Evolutionary conservation across 2,329 filamentous ascomycete genomes (phyloP).

Genomic region (Fusarium sp.): DNA sequence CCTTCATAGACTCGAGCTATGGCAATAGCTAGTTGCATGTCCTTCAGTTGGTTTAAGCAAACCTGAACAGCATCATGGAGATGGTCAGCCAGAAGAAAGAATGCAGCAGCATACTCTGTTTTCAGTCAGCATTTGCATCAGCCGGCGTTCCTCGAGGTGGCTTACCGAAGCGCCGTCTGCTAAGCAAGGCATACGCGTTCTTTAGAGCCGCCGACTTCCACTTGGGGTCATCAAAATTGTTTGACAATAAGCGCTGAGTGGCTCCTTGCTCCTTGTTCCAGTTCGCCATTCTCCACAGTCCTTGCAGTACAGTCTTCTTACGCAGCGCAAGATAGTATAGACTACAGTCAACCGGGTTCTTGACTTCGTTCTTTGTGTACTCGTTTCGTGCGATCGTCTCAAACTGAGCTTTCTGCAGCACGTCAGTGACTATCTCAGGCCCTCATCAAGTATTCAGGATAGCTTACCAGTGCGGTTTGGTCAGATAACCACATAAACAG

Average conservation of each 20-base stretch:
- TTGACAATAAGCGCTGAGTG: conserved; percentile 83
- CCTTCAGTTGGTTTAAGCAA: conserved; percentile 85
- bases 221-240: conserved; percentile 87
- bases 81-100: conserved; percentile 90
- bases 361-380: conserved; percentile 87
- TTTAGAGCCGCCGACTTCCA: conserved; percentile 93
- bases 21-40: conserved; percentile 89
- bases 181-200: conserved; percentile 95
- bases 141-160: not conserved
- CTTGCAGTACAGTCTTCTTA: conserved; percentile 91
- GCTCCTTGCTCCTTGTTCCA: conserved; percentile 88
- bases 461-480: conserved; percentile 73
- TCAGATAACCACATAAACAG: conserved; percentile 96
- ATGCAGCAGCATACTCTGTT: conserved; percentile 90
- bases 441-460: not conserved
- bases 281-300: conserved; percentile 92
- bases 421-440: conserved; percentile 13
- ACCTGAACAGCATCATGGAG: conserved; percentile 87
- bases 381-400: conserved; percentile 93
- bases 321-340: conserved; percentile 90
- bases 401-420: conserved; percentile 70
- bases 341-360: conserved; percentile 90
- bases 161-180: conserved; percentile 85
- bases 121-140: conserved; percentile 52
- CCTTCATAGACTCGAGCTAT: conserved; percentile 90